phyloP scores from a whole-genome alignment of 306 rosid species.

The Sicyos baderoa region DNA sequence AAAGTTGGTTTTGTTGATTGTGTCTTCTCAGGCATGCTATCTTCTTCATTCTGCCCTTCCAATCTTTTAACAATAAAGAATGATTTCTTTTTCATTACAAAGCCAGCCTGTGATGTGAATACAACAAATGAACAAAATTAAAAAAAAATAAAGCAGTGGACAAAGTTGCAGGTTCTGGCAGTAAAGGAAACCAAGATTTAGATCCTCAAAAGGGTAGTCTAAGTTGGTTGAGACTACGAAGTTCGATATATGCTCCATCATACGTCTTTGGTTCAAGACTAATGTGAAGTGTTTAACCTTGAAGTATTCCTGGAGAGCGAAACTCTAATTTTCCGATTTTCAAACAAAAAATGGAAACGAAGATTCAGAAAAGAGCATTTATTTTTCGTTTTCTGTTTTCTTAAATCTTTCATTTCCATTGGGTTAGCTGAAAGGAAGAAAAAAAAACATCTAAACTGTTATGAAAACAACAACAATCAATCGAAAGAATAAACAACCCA shows the following conservation, averaged over 20 bases:
- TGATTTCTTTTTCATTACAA: background rate
- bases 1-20: slow-evolving; percentile 22
- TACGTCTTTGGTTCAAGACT: too few relatives aligned
- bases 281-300: too few relatives aligned
- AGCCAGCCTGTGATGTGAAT: slow-evolving; percentile 12
- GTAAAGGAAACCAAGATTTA: slow-evolving; percentile 1
- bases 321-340: too few relatives aligned
- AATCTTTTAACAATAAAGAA: background rate
- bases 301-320: too few relatives aligned
- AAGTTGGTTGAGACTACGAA: too few relatives aligned
- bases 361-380: slow-evolving; percentile 22
- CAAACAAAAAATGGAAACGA: background rate
- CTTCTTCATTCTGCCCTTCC: background rate
- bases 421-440: background rate
- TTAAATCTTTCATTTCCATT: background rate
- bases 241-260: too few relatives aligned
- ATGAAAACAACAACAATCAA: too few relatives aligned
- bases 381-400: background rate
- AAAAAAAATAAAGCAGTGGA: background rate
- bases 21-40: slow-evolving; percentile 13
- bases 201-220: too few relatives aligned
- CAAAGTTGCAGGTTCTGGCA: slow-evolving; percentile 16
- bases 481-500: too few relatives aligned
- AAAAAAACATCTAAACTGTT: too few relatives aligned
- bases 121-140: slow-evolving; percentile 1